Conservation (phyloP, 2,329 filamentous ascomycete species). For the Pseudogymnoascus sp. region DNA sequence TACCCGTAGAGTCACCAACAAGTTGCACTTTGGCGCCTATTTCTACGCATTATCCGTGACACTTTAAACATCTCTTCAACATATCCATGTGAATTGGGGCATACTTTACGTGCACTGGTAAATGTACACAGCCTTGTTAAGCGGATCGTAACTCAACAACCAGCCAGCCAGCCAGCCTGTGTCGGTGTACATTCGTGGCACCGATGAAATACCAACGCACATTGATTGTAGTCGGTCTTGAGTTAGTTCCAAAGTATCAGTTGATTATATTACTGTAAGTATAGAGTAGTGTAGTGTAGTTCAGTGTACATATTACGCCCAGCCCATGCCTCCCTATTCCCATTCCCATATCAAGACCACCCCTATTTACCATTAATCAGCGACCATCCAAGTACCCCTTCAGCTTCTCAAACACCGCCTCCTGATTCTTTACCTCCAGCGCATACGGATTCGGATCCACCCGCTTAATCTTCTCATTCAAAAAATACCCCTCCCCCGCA, state of each 20-base stretch:
- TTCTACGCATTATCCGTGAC: too few relatives aligned
- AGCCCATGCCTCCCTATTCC: not conserved
- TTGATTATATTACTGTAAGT: not conserved
- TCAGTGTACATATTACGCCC: not conserved
- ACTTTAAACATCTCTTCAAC: too few relatives aligned
- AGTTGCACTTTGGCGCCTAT: too few relatives aligned
- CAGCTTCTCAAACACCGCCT: not conserved
- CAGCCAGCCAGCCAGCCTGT: not conserved
- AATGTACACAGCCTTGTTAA: not conserved
- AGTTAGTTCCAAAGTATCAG: not conserved
- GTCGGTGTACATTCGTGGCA: not conserved
- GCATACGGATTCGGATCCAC: not conserved
- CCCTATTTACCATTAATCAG: not conserved
- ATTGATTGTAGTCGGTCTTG: too few relatives aligned
- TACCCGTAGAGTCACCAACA: too few relatives aligned
- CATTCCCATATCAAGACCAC: not conserved
- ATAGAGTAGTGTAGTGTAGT: not conserved
- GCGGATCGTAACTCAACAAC: not conserved
- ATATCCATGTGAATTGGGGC: too few relatives aligned
- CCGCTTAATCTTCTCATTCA: not conserved
- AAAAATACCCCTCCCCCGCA: not conserved
- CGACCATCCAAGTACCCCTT: not conserved
- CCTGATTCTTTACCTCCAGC: not conserved
- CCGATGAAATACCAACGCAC: not conserved
- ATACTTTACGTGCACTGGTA: not conserved